Conservation (phyloP, 2,329 filamentous ascomycete species). For the Aspergillus oerlinghausenensis region DNA sequence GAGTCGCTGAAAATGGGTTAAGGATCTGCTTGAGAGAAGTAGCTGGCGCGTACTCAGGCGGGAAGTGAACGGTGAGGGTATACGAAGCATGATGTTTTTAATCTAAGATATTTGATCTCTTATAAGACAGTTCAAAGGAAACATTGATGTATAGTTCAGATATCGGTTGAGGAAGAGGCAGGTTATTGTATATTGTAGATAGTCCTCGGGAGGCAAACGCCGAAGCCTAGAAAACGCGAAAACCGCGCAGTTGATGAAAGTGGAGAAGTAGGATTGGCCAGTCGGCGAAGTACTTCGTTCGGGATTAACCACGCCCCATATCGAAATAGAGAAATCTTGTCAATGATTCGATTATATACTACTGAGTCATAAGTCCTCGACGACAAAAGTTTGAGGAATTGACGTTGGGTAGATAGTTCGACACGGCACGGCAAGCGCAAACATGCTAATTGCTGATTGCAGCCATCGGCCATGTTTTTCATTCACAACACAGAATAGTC, state of each 20-base stretch:
- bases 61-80: not conserved
- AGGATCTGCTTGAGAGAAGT: not conserved
- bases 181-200: not conserved
- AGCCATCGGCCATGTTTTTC: not conserved
- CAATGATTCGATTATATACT: not conserved
- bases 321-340: not conserved
- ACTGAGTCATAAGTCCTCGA: too few species aligned
- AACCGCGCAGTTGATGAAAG: not conserved
- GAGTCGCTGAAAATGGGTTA: not conserved
- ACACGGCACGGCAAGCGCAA: not conserved
- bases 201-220: not conserved
- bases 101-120: not conserved
- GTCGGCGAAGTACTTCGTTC: not conserved
- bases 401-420: not conserved
- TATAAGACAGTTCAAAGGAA: not conserved
- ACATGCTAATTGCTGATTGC: too few species aligned
- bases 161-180: not conserved
- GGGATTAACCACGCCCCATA: not conserved
- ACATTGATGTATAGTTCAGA: not conserved
- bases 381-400: not conserved
- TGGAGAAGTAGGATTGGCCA: not conserved
- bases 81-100: not conserved
- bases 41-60: too few species aligned
- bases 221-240: not conserved
- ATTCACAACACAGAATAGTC: not conserved